phyloP scores from a whole-genome alignment of 1,139 yeast genomes.

The Yamadazyma triangularis region DNA sequence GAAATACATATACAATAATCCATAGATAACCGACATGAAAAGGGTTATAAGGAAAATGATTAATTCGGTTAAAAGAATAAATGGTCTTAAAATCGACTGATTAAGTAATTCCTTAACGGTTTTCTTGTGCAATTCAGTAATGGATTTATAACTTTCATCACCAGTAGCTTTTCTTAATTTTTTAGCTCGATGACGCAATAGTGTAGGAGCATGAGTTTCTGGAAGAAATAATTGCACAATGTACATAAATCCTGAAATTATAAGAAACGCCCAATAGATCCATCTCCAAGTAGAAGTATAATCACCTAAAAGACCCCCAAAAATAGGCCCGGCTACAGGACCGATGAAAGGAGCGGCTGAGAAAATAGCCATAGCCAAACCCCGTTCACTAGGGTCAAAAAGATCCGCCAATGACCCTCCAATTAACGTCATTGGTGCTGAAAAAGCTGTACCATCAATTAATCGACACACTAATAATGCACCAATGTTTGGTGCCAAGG shows the following conservation, averaged over 20 bases:
- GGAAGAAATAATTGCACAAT: conserved; percentile 35
- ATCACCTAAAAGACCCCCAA: conserved; percentile 71
- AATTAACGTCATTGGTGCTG: conserved; percentile 76
- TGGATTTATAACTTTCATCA: conserved; percentile 46
- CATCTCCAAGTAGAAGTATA: conserved; percentile 68
- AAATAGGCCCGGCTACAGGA: conserved; percentile 51
- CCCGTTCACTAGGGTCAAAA: conserved; percentile 62
- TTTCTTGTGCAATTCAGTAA: conserved; percentile 44
- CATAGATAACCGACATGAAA: conserved; percentile 58
- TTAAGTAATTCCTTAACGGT: conserved; percentile 35
- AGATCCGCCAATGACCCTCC: conserved; percentile 79
- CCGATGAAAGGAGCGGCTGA: conserved; percentile 71
- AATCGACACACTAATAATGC: conserved; percentile 64
- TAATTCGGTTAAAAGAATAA: conserved; percentile 43
- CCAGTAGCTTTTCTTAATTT: conserved; percentile 51
- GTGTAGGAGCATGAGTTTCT: conserved; percentile 58
- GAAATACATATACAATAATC: conserved; percentile 58
- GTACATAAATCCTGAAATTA: conserved; percentile 52
- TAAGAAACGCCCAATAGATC: conserved; percentile 64
- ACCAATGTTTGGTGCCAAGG: conserved; percentile 64
- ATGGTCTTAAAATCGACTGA: conserved; percentile 52
- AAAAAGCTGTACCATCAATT: conserved; percentile 66
- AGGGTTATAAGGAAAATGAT: conserved; percentile 56
- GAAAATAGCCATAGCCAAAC: conserved; percentile 72
- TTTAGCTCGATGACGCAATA: conserved; percentile 49